Base-by-base conservation (phyloP, 2,329 filamentous ascomycete species). In the Cryphonectria parasitica region DNA sequence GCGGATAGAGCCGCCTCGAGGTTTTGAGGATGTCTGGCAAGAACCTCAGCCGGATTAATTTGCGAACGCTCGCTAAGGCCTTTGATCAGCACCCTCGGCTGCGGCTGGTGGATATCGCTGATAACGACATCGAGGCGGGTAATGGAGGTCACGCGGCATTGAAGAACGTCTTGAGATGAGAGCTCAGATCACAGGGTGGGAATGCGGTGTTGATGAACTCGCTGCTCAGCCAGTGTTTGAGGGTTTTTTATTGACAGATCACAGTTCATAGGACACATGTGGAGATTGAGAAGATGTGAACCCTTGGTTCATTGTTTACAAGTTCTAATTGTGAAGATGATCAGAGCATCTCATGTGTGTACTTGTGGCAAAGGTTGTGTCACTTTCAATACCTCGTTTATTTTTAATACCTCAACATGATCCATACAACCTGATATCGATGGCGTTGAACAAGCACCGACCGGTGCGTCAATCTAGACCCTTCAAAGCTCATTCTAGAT, bases 61-160 rank as follows among this genome's bases (percentile, higher is more conserved):
- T 43, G n/a, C 3, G 25, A 39, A 63, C 52, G 28, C 63, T 69
- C 28, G 43, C 68, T 17, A 31, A 28, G 6, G 22, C 31, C 4
- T n/a, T 69, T 11, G 25, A n/a, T 19, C 6, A 22, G n/a, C 54
- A 62, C 3, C n/a, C 36, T 11, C 17, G 5, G 22, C 56, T 69
- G 54, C 25, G 64, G 43, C 31, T 31, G 25, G 2, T 69, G 34
- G 17, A 43, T 31, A 13, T 67, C 1, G 31, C 22, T 0, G 25
- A 17, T 5, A 69, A 66, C 41, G 62, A 62, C 2, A 8, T 67
- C 43, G 54, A 67, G 41, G 68, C 19, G 43, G 43, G 22, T 7
- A 7, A 49, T 49, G 22, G 8, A n/a, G 45, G 22, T 2, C n/a
- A n/a, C 22, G 22, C 17, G 58, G 45, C 10, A 3, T 56, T 64